These are phyloP conservation scores for Aspergillus fischeri DNA, from an alignment of 2,329 filamentous ascomycete species.

Conservation along the genomic window DNA sequence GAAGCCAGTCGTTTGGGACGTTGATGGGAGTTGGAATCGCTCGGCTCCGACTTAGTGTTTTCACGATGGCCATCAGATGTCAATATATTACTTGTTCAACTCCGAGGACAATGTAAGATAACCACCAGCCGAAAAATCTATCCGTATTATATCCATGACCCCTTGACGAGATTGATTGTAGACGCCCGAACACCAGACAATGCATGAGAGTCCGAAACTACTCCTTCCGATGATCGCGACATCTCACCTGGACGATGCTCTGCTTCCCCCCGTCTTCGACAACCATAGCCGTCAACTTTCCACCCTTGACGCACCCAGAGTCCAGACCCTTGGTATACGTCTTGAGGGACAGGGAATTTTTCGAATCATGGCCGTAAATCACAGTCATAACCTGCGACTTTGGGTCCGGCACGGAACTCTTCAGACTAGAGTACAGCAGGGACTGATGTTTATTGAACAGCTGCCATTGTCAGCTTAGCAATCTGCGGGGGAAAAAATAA, in stretches of 20 bases:
- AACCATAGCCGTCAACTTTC: conserved; percentile 70
- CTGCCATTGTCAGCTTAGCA: conserved; percentile 17
- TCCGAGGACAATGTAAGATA: not conserved
- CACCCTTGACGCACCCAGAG: conserved; percentile 73
- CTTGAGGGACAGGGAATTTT: conserved; percentile 61
- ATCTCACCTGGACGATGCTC: conserved; percentile 41
- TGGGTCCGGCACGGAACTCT: conserved; percentile 14
- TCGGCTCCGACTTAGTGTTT: not conserved
- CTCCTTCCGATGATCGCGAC: conserved; percentile 28
- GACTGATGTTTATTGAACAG: conserved; percentile 51
- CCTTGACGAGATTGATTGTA: not conserved
- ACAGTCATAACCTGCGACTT: conserved; percentile 56
- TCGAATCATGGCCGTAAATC: conserved; percentile 84
- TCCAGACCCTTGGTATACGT: conserved; percentile 81
- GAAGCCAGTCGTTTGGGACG: conserved; percentile 29
- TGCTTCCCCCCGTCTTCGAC: conserved; percentile 56
- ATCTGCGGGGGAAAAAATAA: not conserved
- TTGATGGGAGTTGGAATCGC: conserved; percentile 21
- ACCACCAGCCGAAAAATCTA: not conserved
- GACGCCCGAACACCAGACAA: not conserved
- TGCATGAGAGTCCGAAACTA: conserved; percentile 1
- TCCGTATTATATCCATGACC: not conserved
- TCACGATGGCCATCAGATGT: not conserved
- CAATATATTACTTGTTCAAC: not conserved
- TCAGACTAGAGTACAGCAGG: conserved; percentile 20